These are phyloP conservation scores for Ustilago nuda DNA, from an alignment of 1,284 basidiomycete species.

Conservation along the genomic window DNA sequence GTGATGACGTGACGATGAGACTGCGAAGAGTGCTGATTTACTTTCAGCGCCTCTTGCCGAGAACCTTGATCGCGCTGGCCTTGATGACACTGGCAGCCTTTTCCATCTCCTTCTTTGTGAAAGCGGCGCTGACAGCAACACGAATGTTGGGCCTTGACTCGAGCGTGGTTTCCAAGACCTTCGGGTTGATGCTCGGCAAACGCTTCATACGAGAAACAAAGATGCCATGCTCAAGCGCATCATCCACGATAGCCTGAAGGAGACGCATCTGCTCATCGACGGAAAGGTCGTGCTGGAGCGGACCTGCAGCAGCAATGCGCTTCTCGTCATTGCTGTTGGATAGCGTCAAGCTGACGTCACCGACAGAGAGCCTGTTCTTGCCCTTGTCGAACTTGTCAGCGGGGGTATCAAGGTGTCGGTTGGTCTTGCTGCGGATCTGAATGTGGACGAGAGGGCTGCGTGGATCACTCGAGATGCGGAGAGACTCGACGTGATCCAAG, in stretches of 20 bases:
- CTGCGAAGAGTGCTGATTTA: background rate
- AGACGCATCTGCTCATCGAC: slow-evolving; percentile 57
- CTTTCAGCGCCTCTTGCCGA: slow-evolving; percentile 65
- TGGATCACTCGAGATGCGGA: slow-evolving; percentile 84
- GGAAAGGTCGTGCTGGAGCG: slow-evolving; percentile 51
- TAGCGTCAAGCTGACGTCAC: slow-evolving; percentile 40
- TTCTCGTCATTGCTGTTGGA: slow-evolving; percentile 38
- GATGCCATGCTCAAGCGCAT: slow-evolving; percentile 61
- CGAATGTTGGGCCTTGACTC: slow-evolving; percentile 81
- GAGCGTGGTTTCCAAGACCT: slow-evolving; percentile 52
- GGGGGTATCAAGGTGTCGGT: slow-evolving; percentile 59
- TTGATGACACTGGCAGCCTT: slow-evolving; percentile 84
- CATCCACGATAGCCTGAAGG: slow-evolving; percentile 62
- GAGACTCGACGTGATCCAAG: slow-evolving; percentile 81
- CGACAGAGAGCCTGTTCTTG: slow-evolving; percentile 44
- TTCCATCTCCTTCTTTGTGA: slow-evolving; percentile 90
- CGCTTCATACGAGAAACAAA: slow-evolving; percentile 54
- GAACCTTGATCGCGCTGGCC: slow-evolving; percentile 79
- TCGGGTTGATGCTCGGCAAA: slow-evolving; percentile 59
- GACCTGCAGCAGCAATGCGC: slow-evolving; percentile 19
- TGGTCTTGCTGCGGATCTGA: slow-evolving; percentile 72
- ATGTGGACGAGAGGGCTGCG: slow-evolving; percentile 90
- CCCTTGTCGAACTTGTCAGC: slow-evolving; percentile 51
- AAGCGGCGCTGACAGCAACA: slow-evolving; percentile 80
- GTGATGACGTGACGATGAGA: background rate